Percentiles rank a stretch among this genome's conserved stretches.
Evolutionary conservation across 2,329 filamentous ascomycete species (phyloP).

Genomic region (Neofusicoccum umdonicola): DNA sequence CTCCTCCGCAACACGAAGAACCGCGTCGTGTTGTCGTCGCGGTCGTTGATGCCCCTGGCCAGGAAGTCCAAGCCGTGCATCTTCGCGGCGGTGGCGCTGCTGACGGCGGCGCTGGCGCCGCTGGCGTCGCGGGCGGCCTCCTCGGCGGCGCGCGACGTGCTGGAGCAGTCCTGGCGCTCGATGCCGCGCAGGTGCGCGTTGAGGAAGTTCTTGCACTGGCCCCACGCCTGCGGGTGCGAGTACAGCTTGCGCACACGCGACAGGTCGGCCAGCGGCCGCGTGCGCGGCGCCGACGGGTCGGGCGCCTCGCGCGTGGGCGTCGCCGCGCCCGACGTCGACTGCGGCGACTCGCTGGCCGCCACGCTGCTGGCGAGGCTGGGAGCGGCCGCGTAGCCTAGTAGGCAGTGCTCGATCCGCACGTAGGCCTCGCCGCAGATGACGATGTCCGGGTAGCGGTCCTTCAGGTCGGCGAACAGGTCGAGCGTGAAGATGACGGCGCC

Average conservation of each 20-base stretch:
- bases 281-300: conserved; percentile 40
- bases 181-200: conserved; percentile 65
- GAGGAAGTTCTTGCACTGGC: conserved; percentile 80
- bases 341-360: not conserved
- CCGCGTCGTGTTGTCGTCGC: conserved; percentile 72
- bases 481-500: conserved; percentile 88
- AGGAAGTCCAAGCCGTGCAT: conserved; percentile 68
- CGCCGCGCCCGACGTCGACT: conserved; percentile 39
- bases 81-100: conserved; percentile 69
- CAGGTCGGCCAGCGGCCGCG: conserved; percentile 39
- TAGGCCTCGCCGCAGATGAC: conserved; percentile 81
- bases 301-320: conserved; percentile 53
- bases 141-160: conserved; percentile 81
- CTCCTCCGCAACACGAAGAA: conserved; percentile 63
- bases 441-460: conserved; percentile 63
- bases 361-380: not conserved
- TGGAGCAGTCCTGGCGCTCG: conserved; percentile 81
- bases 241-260: conserved; percentile 72
- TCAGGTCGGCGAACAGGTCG: conserved; percentile 79
- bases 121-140: conserved; percentile 62
- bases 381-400: conserved; percentile 58
- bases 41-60: conserved; percentile 68
- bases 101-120: conserved; percentile 72
- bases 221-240: conserved; percentile 93
- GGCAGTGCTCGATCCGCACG: conserved; percentile 82